A percentile compares a stretch with the other conserved stretches of the same genome.
Conservation (phyloP, 2,329 filamentous ascomycete genomes). For the Aspergillus sp. region DNA sequence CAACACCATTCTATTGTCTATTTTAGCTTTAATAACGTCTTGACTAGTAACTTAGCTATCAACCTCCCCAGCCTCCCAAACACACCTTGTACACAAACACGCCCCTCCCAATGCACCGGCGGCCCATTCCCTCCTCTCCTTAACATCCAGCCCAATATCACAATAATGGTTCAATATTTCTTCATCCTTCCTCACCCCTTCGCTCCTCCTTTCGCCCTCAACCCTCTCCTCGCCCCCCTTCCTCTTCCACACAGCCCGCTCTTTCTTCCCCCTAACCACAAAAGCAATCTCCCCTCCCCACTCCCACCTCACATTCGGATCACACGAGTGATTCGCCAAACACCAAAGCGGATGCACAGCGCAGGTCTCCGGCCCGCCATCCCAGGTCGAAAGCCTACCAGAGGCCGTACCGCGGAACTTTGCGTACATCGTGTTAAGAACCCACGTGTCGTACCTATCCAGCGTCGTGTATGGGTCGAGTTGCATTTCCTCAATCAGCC, state of each 20-base stretch:
- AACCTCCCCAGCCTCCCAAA: constrained; percentile 59
- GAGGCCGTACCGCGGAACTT: constrained; percentile 94
- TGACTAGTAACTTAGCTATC: background rate
- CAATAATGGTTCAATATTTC: constrained; percentile 96
- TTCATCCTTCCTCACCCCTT: constrained; percentile 67
- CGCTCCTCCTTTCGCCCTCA: constrained; percentile 44
- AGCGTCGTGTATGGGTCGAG: constrained; percentile 57
- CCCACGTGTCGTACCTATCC: constrained; percentile 49
- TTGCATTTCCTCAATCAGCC: constrained; percentile 64
- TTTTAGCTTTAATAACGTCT: background rate
- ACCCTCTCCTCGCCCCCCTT: constrained; percentile 22
- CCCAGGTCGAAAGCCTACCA: constrained; percentile 71
- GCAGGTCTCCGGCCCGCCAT: constrained; percentile 84
- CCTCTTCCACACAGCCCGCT: constrained; percentile 39
- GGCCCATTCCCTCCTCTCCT: constrained; percentile 84
- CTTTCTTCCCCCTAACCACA: constrained; percentile 31
- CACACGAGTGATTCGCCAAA: constrained; percentile 91
- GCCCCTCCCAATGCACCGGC: constrained; percentile 80
- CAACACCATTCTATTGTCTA: background rate
- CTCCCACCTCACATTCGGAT: constrained; percentile 93
- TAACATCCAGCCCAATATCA: constrained; percentile 75
- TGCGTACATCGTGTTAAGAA: constrained; percentile 86
- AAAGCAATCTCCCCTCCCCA: constrained; percentile 62
- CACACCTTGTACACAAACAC: constrained; percentile 83
- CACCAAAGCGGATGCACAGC: constrained; percentile 97